A percentile compares a stretch with the other conserved stretches of the same genome.
These are phyloP conservation scores for Aspergillus proliferans DNA, from an alignment of 2,329 filamentous ascomycete genomes.

Conservation along the genomic window DNA sequence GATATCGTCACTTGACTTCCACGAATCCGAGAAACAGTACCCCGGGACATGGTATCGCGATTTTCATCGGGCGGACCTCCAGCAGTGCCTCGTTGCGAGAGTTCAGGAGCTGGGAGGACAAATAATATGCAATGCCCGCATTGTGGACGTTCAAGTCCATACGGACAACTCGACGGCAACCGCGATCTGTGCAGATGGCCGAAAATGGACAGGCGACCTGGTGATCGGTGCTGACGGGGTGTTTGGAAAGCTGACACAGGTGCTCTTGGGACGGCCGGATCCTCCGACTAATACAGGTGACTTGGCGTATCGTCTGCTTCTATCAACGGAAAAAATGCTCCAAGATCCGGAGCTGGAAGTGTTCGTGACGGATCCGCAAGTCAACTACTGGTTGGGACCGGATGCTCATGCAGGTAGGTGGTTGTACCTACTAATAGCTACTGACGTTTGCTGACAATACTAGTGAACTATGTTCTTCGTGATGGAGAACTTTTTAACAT, in stretches of 20 bases:
- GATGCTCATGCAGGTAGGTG: conserved; percentile 39
- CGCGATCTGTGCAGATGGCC: conserved; percentile 25
- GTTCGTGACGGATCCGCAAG: conserved; percentile 43
- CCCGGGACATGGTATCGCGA: conserved; percentile 43
- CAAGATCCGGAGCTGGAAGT: conserved; percentile 42
- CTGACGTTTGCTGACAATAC: background rate
- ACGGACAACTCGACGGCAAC: conserved; percentile 29
- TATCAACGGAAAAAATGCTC: conserved; percentile 44
- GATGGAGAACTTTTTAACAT: conserved; percentile 44
- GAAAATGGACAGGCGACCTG: conserved; percentile 18
- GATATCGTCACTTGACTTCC: conserved; percentile 46
- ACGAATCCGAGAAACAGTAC: conserved; percentile 35
- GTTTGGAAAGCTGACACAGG: conserved; percentile 34
- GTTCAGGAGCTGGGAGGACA: conserved; percentile 45
- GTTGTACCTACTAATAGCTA: background rate
- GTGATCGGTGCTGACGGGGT: conserved; percentile 23
- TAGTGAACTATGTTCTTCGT: conserved; percentile 55
- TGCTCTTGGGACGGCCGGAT: conserved; percentile 40
- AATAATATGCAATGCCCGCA: conserved; percentile 41
- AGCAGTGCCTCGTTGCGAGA: conserved; percentile 42
- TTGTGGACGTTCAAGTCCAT: conserved; percentile 36
- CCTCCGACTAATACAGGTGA: conserved; percentile 50
- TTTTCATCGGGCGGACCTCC: conserved; percentile 51
- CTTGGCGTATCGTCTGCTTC: conserved; percentile 50
- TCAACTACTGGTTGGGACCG: conserved; percentile 52